Conservation (phyloP, 805 yeast species). For the Yamadazyma tumulicola region DNA sequence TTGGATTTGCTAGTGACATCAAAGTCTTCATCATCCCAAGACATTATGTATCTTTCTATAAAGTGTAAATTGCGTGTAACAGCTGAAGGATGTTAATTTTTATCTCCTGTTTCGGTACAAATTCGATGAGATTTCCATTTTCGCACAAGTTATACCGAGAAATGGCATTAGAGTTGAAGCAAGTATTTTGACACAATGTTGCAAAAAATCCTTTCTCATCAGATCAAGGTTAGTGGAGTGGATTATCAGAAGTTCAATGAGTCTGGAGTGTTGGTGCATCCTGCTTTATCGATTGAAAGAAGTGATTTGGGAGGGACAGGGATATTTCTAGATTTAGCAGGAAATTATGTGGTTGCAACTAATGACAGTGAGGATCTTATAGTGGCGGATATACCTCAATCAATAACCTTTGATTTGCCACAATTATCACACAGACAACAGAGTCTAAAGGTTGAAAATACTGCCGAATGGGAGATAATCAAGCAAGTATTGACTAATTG, state of each 20-base stretch:
- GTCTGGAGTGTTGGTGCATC: conserved; percentile 15
- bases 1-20: conserved; percentile 43
- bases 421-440: conserved; percentile 17
- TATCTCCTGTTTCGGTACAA: too few species aligned
- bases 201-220: too few species aligned
- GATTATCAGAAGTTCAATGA: conserved; percentile 11
- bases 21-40: conserved; percentile 88
- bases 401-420: conserved; percentile 18
- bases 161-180: too few species aligned
- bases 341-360: background rate
- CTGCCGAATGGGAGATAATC: conserved; percentile 20
- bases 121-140: too few species aligned
- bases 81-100: too few species aligned
- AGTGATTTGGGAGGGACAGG: conserved; percentile 33
- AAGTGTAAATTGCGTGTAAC: too few species aligned
- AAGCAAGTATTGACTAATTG: conserved; percentile 17
- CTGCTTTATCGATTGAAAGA: conserved; percentile 13
- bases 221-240: conserved; percentile 2
- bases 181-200: too few species aligned
- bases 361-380: conserved; percentile 11
- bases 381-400: conserved; percentile 19
- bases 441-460: conserved; percentile 14
- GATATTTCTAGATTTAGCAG: conserved; percentile 16
- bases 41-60: conserved; percentile 22
- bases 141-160: too few species aligned